A percentile compares a stretch with the other conserved stretches of the same genome.
phyloP scores from a whole-genome alignment of 495 filamentous ascomycete genomes.

The Tuber microsphaerosporum region DNA sequence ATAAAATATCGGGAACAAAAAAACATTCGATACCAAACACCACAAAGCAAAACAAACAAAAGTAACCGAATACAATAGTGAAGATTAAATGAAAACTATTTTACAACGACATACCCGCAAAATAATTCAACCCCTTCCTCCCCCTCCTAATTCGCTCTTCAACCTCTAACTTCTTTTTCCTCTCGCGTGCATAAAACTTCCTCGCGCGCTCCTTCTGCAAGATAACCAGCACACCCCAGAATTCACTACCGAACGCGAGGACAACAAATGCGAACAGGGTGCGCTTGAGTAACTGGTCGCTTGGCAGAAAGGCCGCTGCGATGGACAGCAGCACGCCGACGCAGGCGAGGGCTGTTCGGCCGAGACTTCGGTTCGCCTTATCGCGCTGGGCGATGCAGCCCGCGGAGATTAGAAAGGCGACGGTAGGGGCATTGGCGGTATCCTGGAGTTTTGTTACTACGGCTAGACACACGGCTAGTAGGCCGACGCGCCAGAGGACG shows the following conservation, averaged over 20 bases:
- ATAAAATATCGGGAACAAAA: background rate
- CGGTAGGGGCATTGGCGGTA: background rate
- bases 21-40: background rate
- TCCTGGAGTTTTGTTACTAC: background rate
- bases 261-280: conserved; percentile 41
- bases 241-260: conserved; percentile 4
- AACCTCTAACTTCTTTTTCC: conserved; percentile 8
- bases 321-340: background rate
- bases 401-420: background rate
- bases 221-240: conserved; percentile 18
- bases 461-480: background rate
- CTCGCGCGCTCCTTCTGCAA: conserved; percentile 21
- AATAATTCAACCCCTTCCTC: conserved; percentile 1
- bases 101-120: background rate
- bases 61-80: background rate
- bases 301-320: background rate
- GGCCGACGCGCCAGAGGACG: background rate
- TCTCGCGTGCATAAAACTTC: conserved; percentile 17
- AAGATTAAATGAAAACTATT: background rate
- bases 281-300: background rate
- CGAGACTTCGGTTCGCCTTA: background rate
- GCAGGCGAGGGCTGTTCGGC: background rate
- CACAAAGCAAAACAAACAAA: background rate
- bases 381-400: background rate
- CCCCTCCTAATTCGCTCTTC: conserved; percentile 13